These are phyloP conservation scores for Phytopythium cucurbitacearum DNA, from an alignment of 352 stramenopile species.

Conservation along the genomic window DNA sequence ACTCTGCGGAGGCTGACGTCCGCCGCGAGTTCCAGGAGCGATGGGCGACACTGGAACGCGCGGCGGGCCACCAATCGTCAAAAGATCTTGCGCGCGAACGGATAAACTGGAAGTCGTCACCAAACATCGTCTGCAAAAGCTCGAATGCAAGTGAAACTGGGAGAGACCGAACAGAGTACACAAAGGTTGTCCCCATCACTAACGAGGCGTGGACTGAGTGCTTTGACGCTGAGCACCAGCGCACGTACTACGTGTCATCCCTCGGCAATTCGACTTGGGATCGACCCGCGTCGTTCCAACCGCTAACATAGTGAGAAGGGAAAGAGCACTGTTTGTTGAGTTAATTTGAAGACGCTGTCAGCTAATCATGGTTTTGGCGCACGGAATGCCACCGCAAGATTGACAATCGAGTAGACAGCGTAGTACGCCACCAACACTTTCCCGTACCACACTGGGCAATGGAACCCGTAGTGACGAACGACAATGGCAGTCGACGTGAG, in stretches of 20 bases:
- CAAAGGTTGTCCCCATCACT: constrained; percentile 16
- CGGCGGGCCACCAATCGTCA: constrained; percentile 9
- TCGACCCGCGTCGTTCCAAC: constrained; percentile 2
- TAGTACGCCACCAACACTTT: constrained; percentile 69
- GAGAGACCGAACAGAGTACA: constrained; percentile 6
- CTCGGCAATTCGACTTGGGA: constrained; percentile 22
- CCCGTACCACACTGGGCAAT: constrained; percentile 66
- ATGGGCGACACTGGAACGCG: constrained; percentile 26
- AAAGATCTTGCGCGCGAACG: constrained; percentile 6
- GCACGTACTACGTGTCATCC: constrained; percentile 28
- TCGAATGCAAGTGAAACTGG: background rate
- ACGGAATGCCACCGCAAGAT: constrained; percentile 51
- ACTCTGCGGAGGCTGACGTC: constrained; percentile 27
- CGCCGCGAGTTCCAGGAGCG: constrained; percentile 24
- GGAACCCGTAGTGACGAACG: constrained; percentile 47
- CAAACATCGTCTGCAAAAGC: background rate
- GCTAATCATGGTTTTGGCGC: background rate
- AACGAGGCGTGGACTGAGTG: constrained; percentile 23
- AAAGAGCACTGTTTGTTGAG: too few relatives aligned
- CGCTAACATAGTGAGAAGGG: too few relatives aligned
- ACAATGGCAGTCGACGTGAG: constrained; percentile 48
- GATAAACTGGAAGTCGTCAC: background rate
- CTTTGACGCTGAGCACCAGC: constrained; percentile 17
- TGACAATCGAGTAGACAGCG: constrained; percentile 63
- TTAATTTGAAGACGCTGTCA: too few relatives aligned